phyloP scores from a whole-genome alignment of 2,329 filamentous ascomycete genomes.

The Pyrenophora graminea region DNA sequence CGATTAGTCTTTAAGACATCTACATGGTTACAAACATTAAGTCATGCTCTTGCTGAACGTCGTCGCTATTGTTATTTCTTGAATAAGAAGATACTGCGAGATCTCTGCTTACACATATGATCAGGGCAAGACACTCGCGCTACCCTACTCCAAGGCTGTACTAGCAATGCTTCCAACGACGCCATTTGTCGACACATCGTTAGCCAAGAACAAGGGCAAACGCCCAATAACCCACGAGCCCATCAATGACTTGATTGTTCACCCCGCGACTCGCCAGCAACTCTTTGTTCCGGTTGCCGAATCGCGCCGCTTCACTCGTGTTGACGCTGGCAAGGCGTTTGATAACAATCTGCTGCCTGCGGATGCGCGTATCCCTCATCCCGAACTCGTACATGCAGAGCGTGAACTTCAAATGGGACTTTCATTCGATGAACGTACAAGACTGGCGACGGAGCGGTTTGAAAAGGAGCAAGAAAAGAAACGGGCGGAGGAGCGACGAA shows the following conservation, averaged over 20 bases:
- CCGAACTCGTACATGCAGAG: constrained; percentile 58
- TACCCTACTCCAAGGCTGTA: constrained; percentile 75
- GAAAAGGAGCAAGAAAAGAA: constrained; percentile 41
- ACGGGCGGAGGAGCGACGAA: constrained; percentile 48
- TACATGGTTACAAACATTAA: constrained; percentile 80
- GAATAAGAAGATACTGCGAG: not conserved
- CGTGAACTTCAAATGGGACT: constrained; percentile 42
- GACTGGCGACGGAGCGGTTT: constrained; percentile 38
- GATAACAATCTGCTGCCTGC: constrained; percentile 62
- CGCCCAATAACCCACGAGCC: constrained; percentile 58
- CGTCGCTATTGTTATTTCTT: not conserved
- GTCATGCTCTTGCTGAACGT: constrained; percentile 74
- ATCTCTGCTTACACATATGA: constrained; percentile 20
- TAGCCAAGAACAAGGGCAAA: constrained; percentile 36
- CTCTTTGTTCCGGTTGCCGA: constrained; percentile 68
- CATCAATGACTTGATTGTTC: constrained; percentile 67
- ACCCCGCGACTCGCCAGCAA: constrained; percentile 58
- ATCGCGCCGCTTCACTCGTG: constrained; percentile 66
- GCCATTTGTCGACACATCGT: constrained; percentile 46
- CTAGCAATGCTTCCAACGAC: constrained; percentile 76
- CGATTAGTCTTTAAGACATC: constrained; percentile 99
- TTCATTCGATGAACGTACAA: constrained; percentile 40
- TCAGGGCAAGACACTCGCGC: constrained; percentile 76
- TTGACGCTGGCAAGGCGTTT: constrained; percentile 67
- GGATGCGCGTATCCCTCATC: constrained; percentile 67